Conservation (phyloP, 2,329 filamentous ascomycete species). For the Claviceps quebecensis region DNA sequence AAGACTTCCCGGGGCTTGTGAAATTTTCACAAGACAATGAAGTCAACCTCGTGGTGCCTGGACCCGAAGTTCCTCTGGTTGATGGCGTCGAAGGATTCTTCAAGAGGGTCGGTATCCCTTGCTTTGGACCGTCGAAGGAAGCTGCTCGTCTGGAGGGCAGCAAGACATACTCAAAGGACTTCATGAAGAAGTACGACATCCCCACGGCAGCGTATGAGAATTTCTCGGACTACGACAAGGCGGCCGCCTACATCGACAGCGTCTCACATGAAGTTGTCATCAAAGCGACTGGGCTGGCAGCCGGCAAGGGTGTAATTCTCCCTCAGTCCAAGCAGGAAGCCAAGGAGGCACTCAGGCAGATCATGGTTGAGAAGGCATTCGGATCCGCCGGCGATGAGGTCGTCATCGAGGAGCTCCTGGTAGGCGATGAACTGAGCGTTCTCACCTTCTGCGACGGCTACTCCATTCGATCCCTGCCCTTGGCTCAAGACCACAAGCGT, state of each 20-base stretch:
- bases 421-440: constrained; percentile 84
- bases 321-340: constrained; percentile 73
- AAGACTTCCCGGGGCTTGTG: constrained; percentile 68
- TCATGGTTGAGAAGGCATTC: constrained; percentile 83
- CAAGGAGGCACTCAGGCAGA: constrained; percentile 64
- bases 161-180: constrained; percentile 96
- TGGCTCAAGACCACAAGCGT: constrained; percentile 93
- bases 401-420: constrained; percentile 86
- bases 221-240: constrained; percentile 64
- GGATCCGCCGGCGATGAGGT: constrained; percentile 78
- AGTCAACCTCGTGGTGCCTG: constrained; percentile 75
- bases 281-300: constrained; percentile 84
- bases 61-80: constrained; percentile 87
- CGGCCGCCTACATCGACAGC: constrained; percentile 58
- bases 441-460: constrained; percentile 85
- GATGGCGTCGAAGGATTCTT: constrained; percentile 82
- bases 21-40: constrained; percentile 57
- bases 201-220: constrained; percentile 86
- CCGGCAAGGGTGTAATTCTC: constrained; percentile 90
- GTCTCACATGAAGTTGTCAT: constrained; percentile 69
- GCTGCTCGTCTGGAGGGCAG: constrained; percentile 89
- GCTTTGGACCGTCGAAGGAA: constrained; percentile 73
- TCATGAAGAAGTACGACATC: constrained; percentile 83
- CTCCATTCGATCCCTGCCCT: constrained; percentile 67
- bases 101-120: constrained; percentile 54